Conservation (phyloP, 331 rosid genomes). For the Quercus phellos region DNA sequence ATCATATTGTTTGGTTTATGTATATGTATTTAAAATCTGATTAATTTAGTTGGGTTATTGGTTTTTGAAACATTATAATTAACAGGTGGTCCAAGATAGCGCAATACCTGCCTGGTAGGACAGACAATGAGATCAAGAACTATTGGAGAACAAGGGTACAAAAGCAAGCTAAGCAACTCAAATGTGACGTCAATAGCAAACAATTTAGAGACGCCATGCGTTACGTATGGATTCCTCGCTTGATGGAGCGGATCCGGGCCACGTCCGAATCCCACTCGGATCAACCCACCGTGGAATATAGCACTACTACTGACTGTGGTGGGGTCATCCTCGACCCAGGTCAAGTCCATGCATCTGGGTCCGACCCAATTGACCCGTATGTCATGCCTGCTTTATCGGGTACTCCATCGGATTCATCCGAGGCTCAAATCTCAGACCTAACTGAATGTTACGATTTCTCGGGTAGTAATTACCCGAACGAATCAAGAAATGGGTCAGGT, state of each 20-base stretch:
- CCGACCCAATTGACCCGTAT: constrained; percentile 6
- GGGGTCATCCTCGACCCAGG: not conserved
- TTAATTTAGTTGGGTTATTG: not conserved
- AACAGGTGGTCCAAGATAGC: constrained; percentile 95
- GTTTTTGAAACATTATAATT: not conserved
- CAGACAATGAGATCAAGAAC: constrained; percentile 92
- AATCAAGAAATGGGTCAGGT: not conserved
- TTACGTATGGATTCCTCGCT: constrained; percentile 81
- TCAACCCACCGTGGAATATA: not conserved
- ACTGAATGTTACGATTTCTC: constrained; percentile 9
- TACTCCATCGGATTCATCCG: constrained; percentile 25
- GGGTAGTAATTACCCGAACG: not conserved
- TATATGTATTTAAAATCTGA: not conserved
- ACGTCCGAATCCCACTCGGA: not conserved
- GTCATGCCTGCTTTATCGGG: constrained; percentile 3
- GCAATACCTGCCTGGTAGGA: constrained; percentile 73
- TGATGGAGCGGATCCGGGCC: constrained; percentile 61
- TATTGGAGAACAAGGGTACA: constrained; percentile 95
- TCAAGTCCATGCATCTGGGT: not conserved
- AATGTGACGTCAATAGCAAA: constrained; percentile 85
- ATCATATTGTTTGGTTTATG: not conserved
- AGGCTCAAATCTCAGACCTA: constrained; percentile 25
- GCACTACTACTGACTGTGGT: not conserved
- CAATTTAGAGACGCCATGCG: constrained; percentile 81
- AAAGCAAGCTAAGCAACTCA: constrained; percentile 90